Evolutionary conservation across 306 rosid species (phyloP).

Genomic region (Gastrolobium bilobum): DNA sequence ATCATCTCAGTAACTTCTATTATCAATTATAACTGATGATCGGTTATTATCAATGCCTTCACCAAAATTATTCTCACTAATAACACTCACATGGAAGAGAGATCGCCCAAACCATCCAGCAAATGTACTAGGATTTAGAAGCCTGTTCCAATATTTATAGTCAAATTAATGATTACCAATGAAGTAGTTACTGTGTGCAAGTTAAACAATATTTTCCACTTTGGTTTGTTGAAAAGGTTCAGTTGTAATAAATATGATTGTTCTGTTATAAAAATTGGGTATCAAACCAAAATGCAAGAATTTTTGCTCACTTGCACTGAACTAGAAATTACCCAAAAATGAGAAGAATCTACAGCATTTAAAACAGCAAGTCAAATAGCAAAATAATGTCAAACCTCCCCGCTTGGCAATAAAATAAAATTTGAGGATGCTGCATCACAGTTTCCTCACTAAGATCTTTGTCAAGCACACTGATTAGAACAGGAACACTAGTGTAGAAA

Average conservation of each 20-base stretch:
- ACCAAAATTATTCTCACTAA: constrained; percentile 36
- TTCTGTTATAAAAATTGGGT: constrained; percentile 32
- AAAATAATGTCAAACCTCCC: constrained; percentile 75
- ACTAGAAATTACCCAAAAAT: constrained; percentile 14
- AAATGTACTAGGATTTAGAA: constrained; percentile 95
- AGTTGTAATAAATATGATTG: constrained; percentile 31
- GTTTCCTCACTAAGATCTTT: constrained; percentile 98
- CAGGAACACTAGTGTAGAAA: constrained; percentile 97
- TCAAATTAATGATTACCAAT: constrained; percentile 38
- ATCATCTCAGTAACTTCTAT: constrained; percentile 19
- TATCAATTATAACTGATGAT: not conserved
- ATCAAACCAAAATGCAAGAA: not conserved
- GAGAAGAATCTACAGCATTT: constrained; percentile 14
- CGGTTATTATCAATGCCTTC: constrained; percentile 14
- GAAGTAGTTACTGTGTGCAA: constrained; percentile 29
- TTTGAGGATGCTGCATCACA: constrained; percentile 98
- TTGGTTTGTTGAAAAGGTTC: constrained; percentile 26
- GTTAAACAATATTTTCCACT: constrained; percentile 23
- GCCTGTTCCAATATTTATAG: constrained; percentile 65
- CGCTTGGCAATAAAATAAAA: constrained; percentile 98
- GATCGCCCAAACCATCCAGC: constrained; percentile 99
- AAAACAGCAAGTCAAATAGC: constrained; percentile 38
- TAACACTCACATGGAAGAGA: constrained; percentile 89
- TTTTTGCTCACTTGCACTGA: not conserved
- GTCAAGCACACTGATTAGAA: constrained; percentile 93